phyloP scores from a whole-genome alignment of 192 early-diverging fungal species.

The Anaeromyces robustus region DNA sequence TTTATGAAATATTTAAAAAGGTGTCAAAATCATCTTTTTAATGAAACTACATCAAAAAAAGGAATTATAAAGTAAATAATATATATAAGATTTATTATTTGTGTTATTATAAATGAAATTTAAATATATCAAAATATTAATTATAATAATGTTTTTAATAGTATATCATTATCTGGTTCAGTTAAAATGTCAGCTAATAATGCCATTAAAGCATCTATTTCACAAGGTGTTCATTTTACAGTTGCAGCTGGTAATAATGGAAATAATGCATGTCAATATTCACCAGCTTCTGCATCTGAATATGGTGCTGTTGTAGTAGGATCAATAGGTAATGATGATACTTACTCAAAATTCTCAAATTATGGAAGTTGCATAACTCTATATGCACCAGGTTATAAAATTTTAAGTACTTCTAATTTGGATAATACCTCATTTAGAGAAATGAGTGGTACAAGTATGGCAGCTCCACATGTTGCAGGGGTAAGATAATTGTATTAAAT shows the following conservation, averaged over 20 bases:
- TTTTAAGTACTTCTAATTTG: conserved; percentile 8
- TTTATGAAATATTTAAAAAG: conserved; percentile 17
- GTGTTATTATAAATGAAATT: conserved; percentile 18
- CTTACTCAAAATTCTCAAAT: conserved; percentile 15
- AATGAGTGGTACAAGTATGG: not conserved
- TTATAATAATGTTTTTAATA: conserved; percentile 3
- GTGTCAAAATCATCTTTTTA: conserved; percentile 6
- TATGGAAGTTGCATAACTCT: conserved; percentile 39
- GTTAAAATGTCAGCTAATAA: conserved; percentile 1
- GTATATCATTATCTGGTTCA: conserved; percentile 2
- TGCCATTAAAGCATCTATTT: not conserved
- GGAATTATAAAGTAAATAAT: conserved; percentile 10
- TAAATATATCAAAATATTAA: conserved; percentile 8
- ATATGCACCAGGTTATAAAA: conserved; percentile 41
- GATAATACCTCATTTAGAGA: not conserved
- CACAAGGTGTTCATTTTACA: not conserved
- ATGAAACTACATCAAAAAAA: conserved; percentile 16
- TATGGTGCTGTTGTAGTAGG: not conserved
- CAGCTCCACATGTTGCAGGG: not conserved
- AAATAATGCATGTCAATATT: conserved; percentile 24
- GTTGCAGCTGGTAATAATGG: conserved; percentile 5
- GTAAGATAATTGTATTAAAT: not conserved
- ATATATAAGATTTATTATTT: conserved; percentile 8
- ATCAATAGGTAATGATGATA: not conserved
- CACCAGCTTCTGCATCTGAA: conserved; percentile 18